Evolutionary conservation across 148 eudicot species (phyloP).

Genomic region (Vaccinium corymbosum): DNA sequence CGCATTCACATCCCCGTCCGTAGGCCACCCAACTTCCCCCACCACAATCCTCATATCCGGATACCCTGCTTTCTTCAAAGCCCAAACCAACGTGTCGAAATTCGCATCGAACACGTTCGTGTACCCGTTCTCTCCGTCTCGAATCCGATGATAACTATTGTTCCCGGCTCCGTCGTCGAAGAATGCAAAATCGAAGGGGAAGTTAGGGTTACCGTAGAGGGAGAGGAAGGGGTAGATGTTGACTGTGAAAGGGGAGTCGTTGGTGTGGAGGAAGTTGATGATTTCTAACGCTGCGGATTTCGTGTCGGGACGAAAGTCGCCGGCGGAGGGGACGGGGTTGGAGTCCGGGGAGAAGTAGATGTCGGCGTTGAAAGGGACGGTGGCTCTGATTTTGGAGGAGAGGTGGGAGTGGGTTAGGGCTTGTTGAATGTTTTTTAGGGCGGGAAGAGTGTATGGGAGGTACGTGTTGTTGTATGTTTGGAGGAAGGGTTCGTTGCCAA

Average conservation of each 20-base stretch:
- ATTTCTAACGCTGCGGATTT: conserved; percentile 58
- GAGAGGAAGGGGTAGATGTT: conserved; percentile 94
- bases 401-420: conserved; percentile 69
- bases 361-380: conserved; percentile 90
- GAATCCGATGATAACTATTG: conserved; percentile 28
- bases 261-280: conserved; percentile 52
- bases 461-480: conserved; percentile 68
- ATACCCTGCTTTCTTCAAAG: conserved; percentile 67
- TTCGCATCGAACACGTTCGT: conserved; percentile 95
- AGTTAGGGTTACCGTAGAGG: conserved; percentile 65
- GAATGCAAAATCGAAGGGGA: conserved; percentile 81
- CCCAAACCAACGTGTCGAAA: conserved; percentile 75
- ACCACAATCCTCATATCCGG: conserved; percentile 73
- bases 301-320: conserved; percentile 85
- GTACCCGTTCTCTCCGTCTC: conserved; percentile 52
- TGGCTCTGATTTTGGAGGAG: conserved; percentile 62
- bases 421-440: conserved; percentile 67
- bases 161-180: conserved; percentile 51
- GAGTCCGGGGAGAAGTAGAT: conserved; percentile 83
- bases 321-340: conserved; percentile 85
- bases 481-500: conserved; percentile 90
- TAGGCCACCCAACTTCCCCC: conserved; percentile 99
- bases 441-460: conserved; percentile 61
- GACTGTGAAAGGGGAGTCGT: conserved; percentile 80
- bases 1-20: conserved; percentile 77